Evolutionary conservation across 2,329 filamentous ascomycete genomes (phyloP).

Genomic region (Shiraia bambusicola): DNA sequence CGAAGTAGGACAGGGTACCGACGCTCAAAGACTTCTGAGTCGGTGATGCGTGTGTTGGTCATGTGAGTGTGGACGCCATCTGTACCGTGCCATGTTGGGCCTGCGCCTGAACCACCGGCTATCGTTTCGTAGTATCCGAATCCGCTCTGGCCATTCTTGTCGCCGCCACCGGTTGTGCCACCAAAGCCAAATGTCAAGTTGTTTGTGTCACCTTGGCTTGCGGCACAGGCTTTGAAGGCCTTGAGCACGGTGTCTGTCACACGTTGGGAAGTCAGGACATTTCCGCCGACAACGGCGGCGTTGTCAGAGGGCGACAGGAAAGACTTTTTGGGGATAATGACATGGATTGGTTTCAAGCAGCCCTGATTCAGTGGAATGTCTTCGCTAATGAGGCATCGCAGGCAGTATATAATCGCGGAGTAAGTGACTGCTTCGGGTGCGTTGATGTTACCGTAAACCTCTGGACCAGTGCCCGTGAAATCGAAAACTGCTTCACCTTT

Average conservation of each 20-base stretch:
- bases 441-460: slow-evolving; percentile 79
- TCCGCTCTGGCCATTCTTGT: slow-evolving; percentile 7
- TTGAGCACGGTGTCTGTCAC: slow-evolving; percentile 82
- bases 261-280: slow-evolving; percentile 74
- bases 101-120: slow-evolving; percentile 73
- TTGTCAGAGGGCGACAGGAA: slow-evolving; percentile 75
- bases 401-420: slow-evolving; percentile 82
- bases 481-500: slow-evolving; percentile 78
- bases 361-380: slow-evolving; percentile 88
- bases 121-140: slow-evolving; percentile 91
- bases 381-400: slow-evolving; percentile 75
- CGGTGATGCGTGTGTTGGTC: slow-evolving; percentile 84
- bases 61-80: slow-evolving; percentile 80
- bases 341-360: slow-evolving; percentile 73
- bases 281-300: slow-evolving; percentile 80
- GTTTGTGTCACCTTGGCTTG: slow-evolving; percentile 78
- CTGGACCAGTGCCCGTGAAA: slow-evolving; percentile 74
- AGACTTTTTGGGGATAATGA: slow-evolving; percentile 70
- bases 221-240: slow-evolving; percentile 77
- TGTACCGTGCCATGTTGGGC: slow-evolving; percentile 70
- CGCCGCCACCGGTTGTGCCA: slow-evolving; percentile 45
- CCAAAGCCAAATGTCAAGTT: slow-evolving; percentile 84
- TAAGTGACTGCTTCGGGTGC: slow-evolving; percentile 80
- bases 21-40: slow-evolving; percentile 76
- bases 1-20: slow-evolving; percentile 73